These are phyloP conservation scores for Chaetomium fimeti DNA, from an alignment of 495 filamentous ascomycete genomes.

Conservation along the genomic window DNA sequence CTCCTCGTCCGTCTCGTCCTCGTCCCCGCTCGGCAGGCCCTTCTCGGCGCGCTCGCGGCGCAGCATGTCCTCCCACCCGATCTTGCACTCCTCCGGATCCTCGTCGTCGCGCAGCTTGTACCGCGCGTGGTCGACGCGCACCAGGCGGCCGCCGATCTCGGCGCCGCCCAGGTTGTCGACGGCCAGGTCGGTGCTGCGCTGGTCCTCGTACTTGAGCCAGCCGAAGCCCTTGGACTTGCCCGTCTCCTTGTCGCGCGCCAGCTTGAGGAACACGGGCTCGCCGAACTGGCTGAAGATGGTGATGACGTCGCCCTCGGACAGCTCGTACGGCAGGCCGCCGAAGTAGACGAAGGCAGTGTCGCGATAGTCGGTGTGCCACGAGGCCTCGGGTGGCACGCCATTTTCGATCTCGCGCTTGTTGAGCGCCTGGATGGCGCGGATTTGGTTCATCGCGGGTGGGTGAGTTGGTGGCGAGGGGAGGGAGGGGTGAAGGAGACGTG, in stretches of 20 bases:
- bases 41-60: slow-evolving; percentile 40
- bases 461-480: not conserved
- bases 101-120: slow-evolving; percentile 90
- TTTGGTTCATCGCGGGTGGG: slow-evolving; percentile 70
- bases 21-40: slow-evolving; percentile 43
- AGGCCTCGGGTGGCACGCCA: slow-evolving; percentile 74
- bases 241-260: slow-evolving; percentile 90
- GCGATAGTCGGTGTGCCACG: slow-evolving; percentile 96
- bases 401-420: slow-evolving; percentile 95
- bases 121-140: slow-evolving; percentile 88
- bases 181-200: slow-evolving; percentile 90
- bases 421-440: slow-evolving; percentile 84
- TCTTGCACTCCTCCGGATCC: slow-evolving; percentile 59
- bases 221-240: slow-evolving; percentile 91
- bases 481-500: not conserved
- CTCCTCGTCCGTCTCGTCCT: slow-evolving; percentile 39
- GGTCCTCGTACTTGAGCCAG: slow-evolving; percentile 97
- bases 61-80: slow-evolving; percentile 49
- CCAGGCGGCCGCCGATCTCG: slow-evolving; percentile 71
- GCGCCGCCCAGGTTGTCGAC: slow-evolving; percentile 94
- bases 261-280: slow-evolving; percentile 86
- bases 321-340: slow-evolving; percentile 88
- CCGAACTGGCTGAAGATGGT: slow-evolving; percentile 98
- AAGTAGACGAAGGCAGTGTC: slow-evolving; percentile 97
- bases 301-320: slow-evolving; percentile 93